These are phyloP conservation scores for Colletotrichum gloeosporioides DNA, from an alignment of 2,329 filamentous ascomycete genomes.

Conservation along the genomic window DNA sequence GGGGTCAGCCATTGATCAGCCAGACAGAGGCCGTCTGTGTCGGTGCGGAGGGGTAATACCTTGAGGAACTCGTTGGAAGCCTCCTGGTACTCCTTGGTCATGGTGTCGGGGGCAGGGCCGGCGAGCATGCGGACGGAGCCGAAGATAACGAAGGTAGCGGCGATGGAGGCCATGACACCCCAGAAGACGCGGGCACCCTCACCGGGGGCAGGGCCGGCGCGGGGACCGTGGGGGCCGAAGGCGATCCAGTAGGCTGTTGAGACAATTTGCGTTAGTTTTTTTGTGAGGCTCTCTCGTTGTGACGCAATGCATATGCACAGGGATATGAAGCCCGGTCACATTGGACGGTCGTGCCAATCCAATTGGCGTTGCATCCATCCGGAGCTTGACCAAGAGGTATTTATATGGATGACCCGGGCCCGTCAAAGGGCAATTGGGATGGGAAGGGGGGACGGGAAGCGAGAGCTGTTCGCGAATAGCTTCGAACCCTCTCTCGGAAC, in stretches of 20 bases:
- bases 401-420: not conserved
- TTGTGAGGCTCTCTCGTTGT: not conserved
- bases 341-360: not conserved
- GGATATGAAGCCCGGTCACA: constrained; percentile 1
- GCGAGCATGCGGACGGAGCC: constrained; percentile 73
- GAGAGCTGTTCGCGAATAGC: not conserved
- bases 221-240: constrained; percentile 95
- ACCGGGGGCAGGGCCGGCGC: constrained; percentile 80
- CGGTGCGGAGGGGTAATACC: constrained; percentile 50
- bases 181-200: constrained; percentile 81
- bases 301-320: constrained; percentile 17
- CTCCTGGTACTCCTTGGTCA: constrained; percentile 98
- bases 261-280: constrained; percentile 43
- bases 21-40: not conserved
- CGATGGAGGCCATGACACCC: constrained; percentile 74
- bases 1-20: not conserved
- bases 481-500: not conserved
- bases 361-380: constrained; percentile 8
- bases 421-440: not conserved
- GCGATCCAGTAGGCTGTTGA: constrained; percentile 94
- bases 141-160: constrained; percentile 75
- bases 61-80: constrained; percentile 91
- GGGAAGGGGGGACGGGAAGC: not conserved
- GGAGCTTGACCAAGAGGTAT: not conserved
- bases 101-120: constrained; percentile 77